A percentile compares a stretch with the other conserved stretches of the same genome.
phyloP scores from a whole-genome alignment of 805 yeast genomes.

The Metschnikowia dekortorum region DNA sequence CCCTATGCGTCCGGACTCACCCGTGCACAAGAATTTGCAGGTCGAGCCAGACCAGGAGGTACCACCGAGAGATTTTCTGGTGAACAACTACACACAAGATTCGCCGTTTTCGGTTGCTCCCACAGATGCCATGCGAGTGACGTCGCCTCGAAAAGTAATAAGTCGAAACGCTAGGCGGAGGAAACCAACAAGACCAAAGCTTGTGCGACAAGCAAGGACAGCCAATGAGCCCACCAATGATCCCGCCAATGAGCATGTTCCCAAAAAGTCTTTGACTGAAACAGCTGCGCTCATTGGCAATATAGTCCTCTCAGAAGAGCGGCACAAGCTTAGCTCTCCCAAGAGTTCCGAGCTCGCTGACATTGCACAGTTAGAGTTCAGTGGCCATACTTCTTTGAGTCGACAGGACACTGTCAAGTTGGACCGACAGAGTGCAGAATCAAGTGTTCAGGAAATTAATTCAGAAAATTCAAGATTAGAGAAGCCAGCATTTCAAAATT shows the following conservation, averaged over 20 bases:
- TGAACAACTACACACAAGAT: slow-evolving; percentile 17
- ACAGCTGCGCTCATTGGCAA: background rate
- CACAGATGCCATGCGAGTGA: background rate
- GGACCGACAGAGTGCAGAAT: background rate
- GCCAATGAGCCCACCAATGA: background rate
- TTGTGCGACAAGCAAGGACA: background rate
- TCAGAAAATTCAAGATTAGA: too few relatives aligned
- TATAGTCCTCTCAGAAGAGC: background rate
- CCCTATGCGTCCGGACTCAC: slow-evolving; percentile 5
- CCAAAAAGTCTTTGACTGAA: background rate
- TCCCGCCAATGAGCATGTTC: too few relatives aligned
- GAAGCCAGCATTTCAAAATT: too few relatives aligned
- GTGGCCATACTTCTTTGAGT: background rate
- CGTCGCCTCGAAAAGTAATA: background rate
- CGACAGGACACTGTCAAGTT: background rate
- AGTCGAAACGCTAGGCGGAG: background rate
- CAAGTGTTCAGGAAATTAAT: too few relatives aligned
- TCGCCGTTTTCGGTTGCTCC: slow-evolving; percentile 1
- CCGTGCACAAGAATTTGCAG: background rate
- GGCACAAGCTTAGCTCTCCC: background rate
- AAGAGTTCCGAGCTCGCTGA: background rate
- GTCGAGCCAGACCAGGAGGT: slow-evolving; percentile 34
- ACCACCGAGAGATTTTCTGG: slow-evolving; percentile 33
- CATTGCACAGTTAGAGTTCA: background rate
- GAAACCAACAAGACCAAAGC: background rate